These are phyloP conservation scores for Lanmaoa pseudosensibilis DNA, from an alignment of 768 basidiomycete genomes.

Conservation along the genomic window DNA sequence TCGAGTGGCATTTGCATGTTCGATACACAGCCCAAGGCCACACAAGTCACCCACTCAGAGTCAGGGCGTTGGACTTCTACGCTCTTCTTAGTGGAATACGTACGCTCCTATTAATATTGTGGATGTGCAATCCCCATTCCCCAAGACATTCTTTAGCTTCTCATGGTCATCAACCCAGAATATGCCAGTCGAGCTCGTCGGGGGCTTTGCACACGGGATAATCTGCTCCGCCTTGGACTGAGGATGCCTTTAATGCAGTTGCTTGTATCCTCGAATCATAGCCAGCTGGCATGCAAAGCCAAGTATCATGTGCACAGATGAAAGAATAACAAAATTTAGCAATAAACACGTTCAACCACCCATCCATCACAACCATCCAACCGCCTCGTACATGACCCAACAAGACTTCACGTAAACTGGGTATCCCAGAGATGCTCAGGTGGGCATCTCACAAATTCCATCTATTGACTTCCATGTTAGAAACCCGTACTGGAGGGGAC, in stretches of 20 bases:
- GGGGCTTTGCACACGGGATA: no score
- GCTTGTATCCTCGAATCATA: background rate
- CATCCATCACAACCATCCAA: background rate
- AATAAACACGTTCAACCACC: background rate
- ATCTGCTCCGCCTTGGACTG: background rate
- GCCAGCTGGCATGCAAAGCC: background rate
- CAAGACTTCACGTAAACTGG: background rate
- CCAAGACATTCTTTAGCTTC: background rate
- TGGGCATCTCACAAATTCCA: constrained; percentile 3
- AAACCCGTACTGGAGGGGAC: constrained; percentile 17
- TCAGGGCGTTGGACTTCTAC: background rate
- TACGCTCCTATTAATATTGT: constrained; percentile 4
- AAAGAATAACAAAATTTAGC: background rate
- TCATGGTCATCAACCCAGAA: background rate
- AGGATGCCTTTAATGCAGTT: background rate
- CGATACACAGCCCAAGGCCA: background rate
- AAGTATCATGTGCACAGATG: constrained; percentile 1
- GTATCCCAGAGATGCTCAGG: background rate
- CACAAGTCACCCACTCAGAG: background rate
- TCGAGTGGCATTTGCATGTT: background rate
- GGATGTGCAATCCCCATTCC: background rate
- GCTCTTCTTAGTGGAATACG: constrained; percentile 4
- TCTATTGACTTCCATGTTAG: constrained; percentile 4
- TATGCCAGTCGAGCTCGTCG: background rate
- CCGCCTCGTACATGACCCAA: constrained; percentile 2